Percentiles rank a stretch among this genome's conserved stretches.
phyloP scores from a whole-genome alignment of 306 rosid genomes.

The Acmispon strigosus region DNA sequence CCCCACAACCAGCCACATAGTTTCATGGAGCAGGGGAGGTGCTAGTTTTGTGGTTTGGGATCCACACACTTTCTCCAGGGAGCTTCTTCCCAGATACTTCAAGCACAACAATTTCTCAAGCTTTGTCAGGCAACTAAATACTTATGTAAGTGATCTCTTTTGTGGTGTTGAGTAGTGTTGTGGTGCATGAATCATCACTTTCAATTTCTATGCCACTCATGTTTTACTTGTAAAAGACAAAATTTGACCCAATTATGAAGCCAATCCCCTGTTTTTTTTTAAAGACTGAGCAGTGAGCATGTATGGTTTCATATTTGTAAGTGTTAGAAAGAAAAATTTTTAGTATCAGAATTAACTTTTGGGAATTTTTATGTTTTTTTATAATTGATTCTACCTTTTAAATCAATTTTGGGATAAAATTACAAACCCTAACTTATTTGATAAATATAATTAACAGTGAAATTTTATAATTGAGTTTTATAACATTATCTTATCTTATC shows the following conservation, averaged over 20 bases:
- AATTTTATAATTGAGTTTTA: no score
- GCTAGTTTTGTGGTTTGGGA: conserved; percentile 82
- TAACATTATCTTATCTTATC: no score
- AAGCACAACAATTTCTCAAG: conserved; percentile 94
- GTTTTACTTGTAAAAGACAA: neutral
- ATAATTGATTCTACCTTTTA: no score
- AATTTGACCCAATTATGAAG: neutral
- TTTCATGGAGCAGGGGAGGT: conserved; percentile 80
- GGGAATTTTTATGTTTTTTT: no score
- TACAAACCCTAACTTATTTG: no score
- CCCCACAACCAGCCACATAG: conserved; percentile 40
- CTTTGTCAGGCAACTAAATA: conserved; percentile 92
- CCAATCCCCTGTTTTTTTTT: neutral
- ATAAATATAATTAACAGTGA: no score
- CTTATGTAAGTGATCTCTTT: conserved; percentile 56
- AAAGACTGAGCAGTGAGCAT: no score
- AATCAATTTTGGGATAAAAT: no score
- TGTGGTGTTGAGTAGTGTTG: no score
- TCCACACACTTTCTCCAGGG: conserved; percentile 59
- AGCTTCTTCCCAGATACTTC: conserved; percentile 70
- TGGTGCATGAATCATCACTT: neutral
- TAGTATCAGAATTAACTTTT: no score
- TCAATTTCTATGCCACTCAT: neutral
- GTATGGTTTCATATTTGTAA: no score
- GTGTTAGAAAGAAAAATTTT: no score